Base-by-base conservation (phyloP, 176 grass and related monocot genomes). In the Eragrostis curvula region DNA sequence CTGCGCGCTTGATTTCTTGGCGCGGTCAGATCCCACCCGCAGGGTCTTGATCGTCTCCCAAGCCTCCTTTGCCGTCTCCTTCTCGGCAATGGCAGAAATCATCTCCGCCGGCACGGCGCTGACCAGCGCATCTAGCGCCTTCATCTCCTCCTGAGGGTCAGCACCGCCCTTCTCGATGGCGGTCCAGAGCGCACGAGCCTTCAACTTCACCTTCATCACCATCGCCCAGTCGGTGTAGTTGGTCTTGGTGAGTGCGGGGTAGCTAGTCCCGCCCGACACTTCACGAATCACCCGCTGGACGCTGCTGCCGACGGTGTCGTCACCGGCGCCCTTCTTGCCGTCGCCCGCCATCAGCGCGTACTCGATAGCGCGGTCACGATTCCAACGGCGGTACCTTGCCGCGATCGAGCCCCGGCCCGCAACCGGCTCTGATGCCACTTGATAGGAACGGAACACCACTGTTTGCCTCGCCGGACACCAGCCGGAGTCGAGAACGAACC, bases 221-320 rank as follows among this genome's bases (percentile, higher is more conserved):
- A 27, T 13, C 2, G 59, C 59, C 59, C 59, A 62, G 24, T 62
- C 59, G n/a, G 59, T 5, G 59, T 62, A 62, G 1, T 62, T 62
- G 59, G 59, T 62, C 59, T 62, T 62, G 24, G 59, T 62, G 18
- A n/a, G n/a, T n/a, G n/a, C n/a, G n/a, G n/a, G n/a, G n/a, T n/a
- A n/a, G n/a, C n/a, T n/a, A n/a, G n/a, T n/a, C n/a, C n/a, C n/a
- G n/a, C n/a, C n/a, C n/a, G n/a, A n/a, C n/a, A n/a, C n/a, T n/a
- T n/a, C n/a, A n/a, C n/a, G n/a, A n/a, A n/a, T n/a, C n/a, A n/a
- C n/a, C n/a, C n/a, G n/a, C n/a, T n/a, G n/a, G n/a, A n/a, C n/a
- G n/a, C n/a, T n/a, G n/a, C n/a, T n/a, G n/a, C n/a, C n/a, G n/a
- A n/a, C n/a, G n/a, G n/a, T n/a, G n/a, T n/a, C n/a, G n/a, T n/a